Percentiles rank a stretch among this genome's conserved stretches.
These are phyloP conservation scores for Oropetium thomaeum DNA, from an alignment of 176 grass and related monocot genomes.

Conservation along the genomic window DNA sequence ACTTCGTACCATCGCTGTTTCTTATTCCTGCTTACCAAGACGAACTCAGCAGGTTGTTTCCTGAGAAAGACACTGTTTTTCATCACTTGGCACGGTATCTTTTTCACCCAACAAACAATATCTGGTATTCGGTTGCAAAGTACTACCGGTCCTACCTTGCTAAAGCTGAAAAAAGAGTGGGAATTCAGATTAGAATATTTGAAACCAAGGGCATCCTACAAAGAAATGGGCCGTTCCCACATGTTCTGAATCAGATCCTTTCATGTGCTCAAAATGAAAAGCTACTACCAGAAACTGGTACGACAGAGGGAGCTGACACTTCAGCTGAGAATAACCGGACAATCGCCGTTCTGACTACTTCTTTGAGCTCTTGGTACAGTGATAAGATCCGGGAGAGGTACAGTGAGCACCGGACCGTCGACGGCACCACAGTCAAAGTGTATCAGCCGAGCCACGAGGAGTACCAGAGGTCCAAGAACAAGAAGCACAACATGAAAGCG, in stretches of 20 bases:
- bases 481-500: constrained; percentile 71
- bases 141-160: constrained; percentile 56
- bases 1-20: constrained; percentile 62
- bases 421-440: constrained; percentile 43
- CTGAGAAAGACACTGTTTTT: constrained; percentile 68
- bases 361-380: constrained; percentile 52
- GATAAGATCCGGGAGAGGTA: constrained; percentile 55
- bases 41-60: constrained; percentile 57
- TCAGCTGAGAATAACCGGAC: constrained; percentile 29
- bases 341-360: constrained; percentile 54
- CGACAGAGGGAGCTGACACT: constrained; percentile 4
- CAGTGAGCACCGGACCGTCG: constrained; percentile 35
- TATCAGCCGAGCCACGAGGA: constrained; percentile 67
- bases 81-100: constrained; percentile 74
- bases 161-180: constrained; percentile 52
- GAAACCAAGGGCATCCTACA: constrained; percentile 40
- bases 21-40: constrained; percentile 57
- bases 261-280: constrained; percentile 58
- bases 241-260: constrained; percentile 58
- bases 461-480: constrained; percentile 50
- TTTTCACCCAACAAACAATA: constrained; percentile 55
- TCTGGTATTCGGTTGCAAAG: constrained; percentile 60
- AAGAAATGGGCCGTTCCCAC: constrained; percentile 48
- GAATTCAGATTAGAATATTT: constrained; percentile 64
- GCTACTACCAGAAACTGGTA: constrained; percentile 41